Evolutionary conservation across 2,329 filamentous ascomycete genomes (phyloP), one percentile per base, ranked within the genome.

Genomic region (Teratosphaeria zuluensis): DNA sequence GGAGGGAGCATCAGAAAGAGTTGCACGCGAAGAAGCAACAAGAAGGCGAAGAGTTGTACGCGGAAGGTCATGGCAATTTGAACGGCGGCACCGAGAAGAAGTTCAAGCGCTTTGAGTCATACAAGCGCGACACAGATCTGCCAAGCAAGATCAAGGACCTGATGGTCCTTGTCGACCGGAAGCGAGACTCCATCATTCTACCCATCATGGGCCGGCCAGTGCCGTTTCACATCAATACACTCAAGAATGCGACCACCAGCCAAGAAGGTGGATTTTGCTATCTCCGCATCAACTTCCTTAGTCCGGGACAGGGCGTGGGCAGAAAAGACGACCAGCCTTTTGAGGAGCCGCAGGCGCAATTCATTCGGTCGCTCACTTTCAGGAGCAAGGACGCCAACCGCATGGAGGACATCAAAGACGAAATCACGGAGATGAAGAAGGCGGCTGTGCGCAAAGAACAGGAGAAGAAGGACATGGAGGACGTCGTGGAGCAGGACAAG

Each of bases 401-500:
- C 62, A 91, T 99, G 72, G 87, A 90, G 59, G 90, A 95, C 68
- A 94, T 99, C 65, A 88, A 91, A 12, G 88, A 88, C 61, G 89
- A 95, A 70, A 97, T 99, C 67, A 92, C 90, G 11, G 94, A 96
- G 70, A 87, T 99, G 79, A 95, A 96, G 78, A 95, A 94, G 72
- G 90, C 92, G 66, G 86, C 89, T 4, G 84, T 90, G 51, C 92
- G 95, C 75, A 89, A 90, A 67, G 94, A 99, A 74, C 92, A 96
- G 69, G 92, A 96, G 75, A 96, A 97, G 84, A 99, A 99, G 78
- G 92, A 99, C 67, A 88, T 99, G 88, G 94, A 99, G 72, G 94
- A 99, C 74, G 94, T 99, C 24, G 92, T 99, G 5, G 94, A 97
- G 75, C 94, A 99, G 74, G 94, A 99, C 73, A 99, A 99, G 78